Evolutionary conservation across 805 yeast species (phyloP), one percentile per base, ranked within the genome.

Genomic region (Kurtzmaniella fragi): DNA sequence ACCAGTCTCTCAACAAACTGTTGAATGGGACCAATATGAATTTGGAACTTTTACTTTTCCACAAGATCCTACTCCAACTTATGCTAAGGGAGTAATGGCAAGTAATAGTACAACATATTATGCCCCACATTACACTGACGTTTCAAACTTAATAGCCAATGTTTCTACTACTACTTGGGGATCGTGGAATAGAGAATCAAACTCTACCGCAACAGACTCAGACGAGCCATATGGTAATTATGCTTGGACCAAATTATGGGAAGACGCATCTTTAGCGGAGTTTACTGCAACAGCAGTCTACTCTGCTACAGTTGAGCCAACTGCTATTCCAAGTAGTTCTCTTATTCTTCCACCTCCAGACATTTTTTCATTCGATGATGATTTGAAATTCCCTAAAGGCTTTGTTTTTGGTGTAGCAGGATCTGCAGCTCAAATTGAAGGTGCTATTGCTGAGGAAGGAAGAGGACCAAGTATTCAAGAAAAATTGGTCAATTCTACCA

Each of bases 401-500:
- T 53, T 54, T 25, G 23, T 53, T 25, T 41, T 49, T 44, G 67
- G 67, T 2, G 59, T 58, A 42, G 63, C 63, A 10, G 55, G 62
- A 11, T 54, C 64, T 14, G 62, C 64, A 12, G 52, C 56, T 17
- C 69, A 62, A 46, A 53, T 61, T 34, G 68, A 62, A 47, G 67
- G 67, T 16, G 64, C 68, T 7, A 51, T 54, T 23, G 54, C 56
- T 20, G 61, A 52, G 25, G 62, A 62, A 39, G 61, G 62, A 7
- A 49, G 61, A 33, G 47, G 59, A 3, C 67, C 65, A 11, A 45
- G 61, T 10, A 44, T 59, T 17, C 47, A 53, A 52, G 68, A 62
- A 41, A 47, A 40, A 4, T 39, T 48, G 16, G 37, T 51, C 5
- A 34, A 36, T 11, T 43, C 40, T 25, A 31, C 33, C 14, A 33